phyloP scores from a whole-genome alignment of 768 basidiomycete species.

The Tricholoma matsutake region DNA sequence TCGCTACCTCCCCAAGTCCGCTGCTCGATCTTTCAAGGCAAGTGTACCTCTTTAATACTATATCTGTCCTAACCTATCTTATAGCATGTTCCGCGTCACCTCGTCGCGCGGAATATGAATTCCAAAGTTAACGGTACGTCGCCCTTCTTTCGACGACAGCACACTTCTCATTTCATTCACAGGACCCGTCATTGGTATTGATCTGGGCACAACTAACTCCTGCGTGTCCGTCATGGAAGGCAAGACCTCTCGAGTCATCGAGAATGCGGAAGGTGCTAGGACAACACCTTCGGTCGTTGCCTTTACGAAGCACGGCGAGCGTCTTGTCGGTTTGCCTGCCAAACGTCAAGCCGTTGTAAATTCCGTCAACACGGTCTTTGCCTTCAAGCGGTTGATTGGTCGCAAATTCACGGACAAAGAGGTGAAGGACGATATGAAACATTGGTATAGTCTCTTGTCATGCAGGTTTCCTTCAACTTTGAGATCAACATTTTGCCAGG shows the following conservation, averaged over 20 bases:
- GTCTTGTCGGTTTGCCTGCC: constrained; percentile 92
- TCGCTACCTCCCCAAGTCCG: constrained; percentile 60
- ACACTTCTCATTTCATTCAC: background rate
- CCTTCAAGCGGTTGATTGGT: constrained; percentile 93
- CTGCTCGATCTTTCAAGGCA: constrained; percentile 63
- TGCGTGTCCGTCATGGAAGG: constrained; percentile 96
- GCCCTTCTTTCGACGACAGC: constrained; percentile 4
- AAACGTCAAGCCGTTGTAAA: constrained; percentile 98
- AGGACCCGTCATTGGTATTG: constrained; percentile 95
- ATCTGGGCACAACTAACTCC: constrained; percentile 91
- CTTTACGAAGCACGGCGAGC: constrained; percentile 98
- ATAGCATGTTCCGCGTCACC: constrained; percentile 65
- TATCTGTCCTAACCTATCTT: constrained; percentile 8
- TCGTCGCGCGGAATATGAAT: constrained; percentile 92
- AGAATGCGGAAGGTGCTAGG: constrained; percentile 96
- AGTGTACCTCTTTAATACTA: constrained; percentile 25
- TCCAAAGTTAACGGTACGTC: constrained; percentile 83
- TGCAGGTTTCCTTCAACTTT: background rate
- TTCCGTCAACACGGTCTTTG: constrained; percentile 88
- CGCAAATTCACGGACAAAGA: constrained; percentile 91
- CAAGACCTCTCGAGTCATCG: constrained; percentile 90
- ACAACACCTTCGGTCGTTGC: constrained; percentile 99
- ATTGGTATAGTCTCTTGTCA: constrained; percentile 53
- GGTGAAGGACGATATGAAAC: constrained; percentile 85
- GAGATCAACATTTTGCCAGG: constrained; percentile 38